Conservation (phyloP, 2,329 filamentous ascomycete species). For the Aspergillus uvarum region DNA sequence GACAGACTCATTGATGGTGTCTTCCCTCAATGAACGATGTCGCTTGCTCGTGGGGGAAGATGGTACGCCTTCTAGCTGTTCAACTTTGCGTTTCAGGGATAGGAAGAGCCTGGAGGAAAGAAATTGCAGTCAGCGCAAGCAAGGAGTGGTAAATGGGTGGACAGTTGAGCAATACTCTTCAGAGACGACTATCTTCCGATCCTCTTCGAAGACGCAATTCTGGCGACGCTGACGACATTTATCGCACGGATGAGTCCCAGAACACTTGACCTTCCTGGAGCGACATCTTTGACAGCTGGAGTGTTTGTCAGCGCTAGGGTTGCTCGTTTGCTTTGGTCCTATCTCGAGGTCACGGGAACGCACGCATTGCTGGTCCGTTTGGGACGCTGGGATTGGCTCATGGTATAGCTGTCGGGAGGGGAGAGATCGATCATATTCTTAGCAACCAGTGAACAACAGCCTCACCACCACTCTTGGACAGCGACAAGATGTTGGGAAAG, state of each 20-base stretch:
- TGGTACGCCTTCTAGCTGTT: slow-evolving; percentile 14
- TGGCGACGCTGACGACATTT: slow-evolving; percentile 39
- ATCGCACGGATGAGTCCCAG: slow-evolving; percentile 37
- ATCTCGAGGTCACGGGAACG: not conserved
- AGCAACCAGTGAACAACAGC: not conserved
- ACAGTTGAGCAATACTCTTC: slow-evolving; percentile 32
- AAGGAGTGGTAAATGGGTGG: not conserved
- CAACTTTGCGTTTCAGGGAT: slow-evolving; percentile 19
- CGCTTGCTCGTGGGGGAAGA: slow-evolving; percentile 19
- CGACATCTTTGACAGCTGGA: slow-evolving; percentile 41
- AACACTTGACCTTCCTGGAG: slow-evolving; percentile 42
- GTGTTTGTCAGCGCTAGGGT: not conserved
- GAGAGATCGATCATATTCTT: not conserved
- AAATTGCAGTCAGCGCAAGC: not conserved
- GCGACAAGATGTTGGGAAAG: not conserved
- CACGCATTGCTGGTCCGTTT: slow-evolving; percentile 25
- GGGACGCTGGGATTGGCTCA: slow-evolving; percentile 17
- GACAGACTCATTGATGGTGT: slow-evolving; percentile 1
- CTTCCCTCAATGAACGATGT: slow-evolving; percentile 2
- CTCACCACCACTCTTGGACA: not conserved
- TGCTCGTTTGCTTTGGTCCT: not conserved
- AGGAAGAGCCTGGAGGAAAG: slow-evolving; percentile 14
- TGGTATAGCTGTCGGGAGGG: not conserved
- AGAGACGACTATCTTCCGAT: slow-evolving; percentile 48
- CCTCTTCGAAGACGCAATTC: slow-evolving; percentile 40